Base-by-base conservation (phyloP, 768 basidiomycete species). In the Amanita rimosa region DNA sequence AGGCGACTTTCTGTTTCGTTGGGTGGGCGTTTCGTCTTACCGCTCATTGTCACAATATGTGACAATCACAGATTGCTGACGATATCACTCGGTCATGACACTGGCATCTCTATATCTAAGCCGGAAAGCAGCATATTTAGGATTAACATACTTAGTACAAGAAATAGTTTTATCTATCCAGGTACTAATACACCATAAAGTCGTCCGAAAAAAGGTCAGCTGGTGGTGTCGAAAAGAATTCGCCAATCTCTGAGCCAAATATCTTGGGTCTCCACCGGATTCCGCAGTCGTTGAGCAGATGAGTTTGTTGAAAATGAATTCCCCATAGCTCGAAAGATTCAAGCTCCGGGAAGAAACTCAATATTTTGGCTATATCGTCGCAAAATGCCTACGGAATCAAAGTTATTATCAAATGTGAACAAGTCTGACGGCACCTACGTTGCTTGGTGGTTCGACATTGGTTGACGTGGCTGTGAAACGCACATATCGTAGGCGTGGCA, bases 301-400 rank as follows among this genome's bases (percentile, higher is more conserved):
- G 68, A n/a, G 72, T 70, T 4, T 77, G 79, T 42, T 74, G 71
- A 83, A 85, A 88, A 54, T 81, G 82, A 65, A 87, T 77, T 29
- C 85, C 86, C 41, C 75, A 81, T 24, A 88, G 74, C 59, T 87
- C 85, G 57, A 85, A 85, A 40, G 76, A 74, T 53, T 73, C 66
- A 31, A 88, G 72, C 48, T 75, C 64, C n/a, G 75, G 65, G 53
- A 88, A 73, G 6, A 72, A 71, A n/a, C 72, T 67, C 52, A 89
- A 69, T 5, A 70, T 67, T 42, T 65, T 64, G 46, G 82, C 74
- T 37, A 83, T 75, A 53, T 80, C 71, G 41, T 76, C 67, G 56
- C 82, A 81, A 58, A 83, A 83, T 16, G 71, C 67, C 81, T 87
- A 57, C 14, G 48, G 50, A 55, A 52, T 57, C 45, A 53, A 54